phyloP scores from a whole-genome alignment of 2,329 filamentous ascomycete species.

The Amylocarpus encephaloides region DNA sequence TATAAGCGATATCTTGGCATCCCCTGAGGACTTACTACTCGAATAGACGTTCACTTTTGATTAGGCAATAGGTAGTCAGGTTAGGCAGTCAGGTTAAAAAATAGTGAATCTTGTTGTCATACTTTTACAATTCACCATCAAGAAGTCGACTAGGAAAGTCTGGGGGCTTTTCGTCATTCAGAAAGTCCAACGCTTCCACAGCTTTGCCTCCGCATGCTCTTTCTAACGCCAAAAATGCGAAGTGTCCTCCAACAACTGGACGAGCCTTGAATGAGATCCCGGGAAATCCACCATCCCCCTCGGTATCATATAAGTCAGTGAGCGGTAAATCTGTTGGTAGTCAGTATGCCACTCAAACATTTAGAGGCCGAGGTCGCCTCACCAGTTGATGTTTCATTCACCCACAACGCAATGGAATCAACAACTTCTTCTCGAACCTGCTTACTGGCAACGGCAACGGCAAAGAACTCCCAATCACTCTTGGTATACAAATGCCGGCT shows the following conservation, averaged over 20 bases:
- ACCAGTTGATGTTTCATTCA: slow-evolving; percentile 73
- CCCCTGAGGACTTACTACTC: too few relatives aligned
- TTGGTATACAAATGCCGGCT: slow-evolving; percentile 79
- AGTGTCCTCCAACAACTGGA: slow-evolving; percentile 80
- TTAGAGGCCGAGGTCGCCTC: slow-evolving; percentile 22
- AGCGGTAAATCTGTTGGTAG: slow-evolving; percentile 56
- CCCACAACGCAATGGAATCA: slow-evolving; percentile 68
- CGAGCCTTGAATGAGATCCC: slow-evolving; percentile 71
- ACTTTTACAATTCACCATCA: slow-evolving; percentile 21
- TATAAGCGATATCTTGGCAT: too few relatives aligned
- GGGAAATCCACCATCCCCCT: slow-evolving; percentile 69
- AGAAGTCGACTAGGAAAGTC: slow-evolving; percentile 8
- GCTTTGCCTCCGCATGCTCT: slow-evolving; percentile 69
- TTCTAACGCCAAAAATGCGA: slow-evolving; percentile 76
- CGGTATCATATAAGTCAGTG: slow-evolving; percentile 77
- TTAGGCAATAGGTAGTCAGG: too few relatives aligned
- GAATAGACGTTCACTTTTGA: too few relatives aligned
- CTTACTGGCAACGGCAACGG: slow-evolving; percentile 68
- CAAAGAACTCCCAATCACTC: slow-evolving; percentile 88
- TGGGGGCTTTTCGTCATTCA: slow-evolving; percentile 34
- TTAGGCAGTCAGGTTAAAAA: too few relatives aligned
- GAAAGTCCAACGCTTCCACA: slow-evolving; percentile 47
- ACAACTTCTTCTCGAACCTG: slow-evolving; percentile 65
- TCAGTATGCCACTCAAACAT: slow-evolving; percentile 5
- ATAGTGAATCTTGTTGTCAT: not conserved